Evolutionary conservation across 208 protist species (phyloP).

Genomic region (Wallacemonas rigidus): DNA sequence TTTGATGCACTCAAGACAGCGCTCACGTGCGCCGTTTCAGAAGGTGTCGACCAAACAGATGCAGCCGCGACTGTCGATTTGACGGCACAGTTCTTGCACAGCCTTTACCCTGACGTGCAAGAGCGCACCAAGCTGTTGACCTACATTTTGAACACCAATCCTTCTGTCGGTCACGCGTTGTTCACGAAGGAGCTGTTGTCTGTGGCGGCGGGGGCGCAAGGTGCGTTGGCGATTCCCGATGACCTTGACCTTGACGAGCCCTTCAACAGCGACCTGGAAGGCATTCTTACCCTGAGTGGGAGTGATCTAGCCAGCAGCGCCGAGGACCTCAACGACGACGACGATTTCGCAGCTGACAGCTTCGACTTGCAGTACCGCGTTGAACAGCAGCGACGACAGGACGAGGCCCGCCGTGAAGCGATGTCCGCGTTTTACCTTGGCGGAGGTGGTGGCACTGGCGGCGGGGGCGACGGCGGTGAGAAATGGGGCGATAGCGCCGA

Average conservation of each 20-base stretch:
- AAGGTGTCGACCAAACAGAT: neutral
- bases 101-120: constrained; percentile 62
- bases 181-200: constrained; percentile 59
- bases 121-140: constrained; percentile 61
- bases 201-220: constrained; percentile 68
- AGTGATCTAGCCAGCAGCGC: constrained; percentile 34
- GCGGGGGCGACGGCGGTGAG: neutral
- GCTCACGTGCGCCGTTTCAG: neutral
- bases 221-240: constrained; percentile 45
- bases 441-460: constrained; percentile 14
- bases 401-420: constrained; percentile 53
- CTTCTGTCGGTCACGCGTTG: constrained; percentile 40
- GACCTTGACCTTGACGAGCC: constrained; percentile 60
- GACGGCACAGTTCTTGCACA: constrained; percentile 52
- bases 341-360: constrained; percentile 20
- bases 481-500: neutral
- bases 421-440: constrained; percentile 82
- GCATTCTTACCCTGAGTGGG: constrained; percentile 52
- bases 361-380: constrained; percentile 52
- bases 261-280: constrained; percentile 58
- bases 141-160: constrained; percentile 32
- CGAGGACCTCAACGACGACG: constrained; percentile 34
- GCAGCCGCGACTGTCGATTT: neutral
- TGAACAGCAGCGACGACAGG: constrained; percentile 46
- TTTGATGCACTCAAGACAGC: constrained; percentile 30